Conservation (phyloP, 371 early-diverging fungal species). For the Apophysomyces ossiformis region DNA sequence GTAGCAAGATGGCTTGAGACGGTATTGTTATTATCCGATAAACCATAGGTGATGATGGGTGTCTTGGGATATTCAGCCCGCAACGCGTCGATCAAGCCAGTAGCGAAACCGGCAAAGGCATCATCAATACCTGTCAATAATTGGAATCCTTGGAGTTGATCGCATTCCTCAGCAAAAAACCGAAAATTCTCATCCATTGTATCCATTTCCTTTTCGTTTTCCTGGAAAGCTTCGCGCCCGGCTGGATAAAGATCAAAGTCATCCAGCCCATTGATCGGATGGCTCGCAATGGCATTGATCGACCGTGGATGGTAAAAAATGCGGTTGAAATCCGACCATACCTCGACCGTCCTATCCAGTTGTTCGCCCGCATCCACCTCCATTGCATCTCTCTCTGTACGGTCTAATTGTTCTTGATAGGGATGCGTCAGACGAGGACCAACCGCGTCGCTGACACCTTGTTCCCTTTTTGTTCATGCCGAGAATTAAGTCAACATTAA, state of each 20-base stretch:
- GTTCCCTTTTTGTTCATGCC: conserved; percentile 39
- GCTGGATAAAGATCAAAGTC: conserved; percentile 77
- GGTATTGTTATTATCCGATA: conserved; percentile 44
- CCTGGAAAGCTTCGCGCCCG: conserved; percentile 70
- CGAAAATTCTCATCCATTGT: conserved; percentile 81
- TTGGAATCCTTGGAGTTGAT: conserved; percentile 86
- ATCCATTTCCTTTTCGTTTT: conserved; percentile 64
- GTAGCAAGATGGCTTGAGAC: background rate
- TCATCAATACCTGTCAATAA: conserved; percentile 71
- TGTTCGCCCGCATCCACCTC: conserved; percentile 30
- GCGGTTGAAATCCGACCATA: conserved; percentile 86
- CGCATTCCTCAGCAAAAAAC: conserved; percentile 84
- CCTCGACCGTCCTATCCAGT: conserved; percentile 49
- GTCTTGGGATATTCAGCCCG: conserved; percentile 82
- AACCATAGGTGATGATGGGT: conserved; percentile 69
- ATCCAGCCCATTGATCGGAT: conserved; percentile 68
- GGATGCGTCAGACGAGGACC: conserved; percentile 43
- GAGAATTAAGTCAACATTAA: no score
- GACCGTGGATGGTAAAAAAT: conserved; percentile 79
- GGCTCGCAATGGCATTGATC: conserved; percentile 61
- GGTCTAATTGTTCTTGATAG: conserved; percentile 61
- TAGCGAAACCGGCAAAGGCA: conserved; percentile 81
- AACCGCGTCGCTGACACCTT: conserved; percentile 43
- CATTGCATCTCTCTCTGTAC: conserved; percentile 21
- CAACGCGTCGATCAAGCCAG: conserved; percentile 65